phyloP scores from a whole-genome alignment of 1,284 basidiomycete species.

The Fomitopsis pinicola region DNA sequence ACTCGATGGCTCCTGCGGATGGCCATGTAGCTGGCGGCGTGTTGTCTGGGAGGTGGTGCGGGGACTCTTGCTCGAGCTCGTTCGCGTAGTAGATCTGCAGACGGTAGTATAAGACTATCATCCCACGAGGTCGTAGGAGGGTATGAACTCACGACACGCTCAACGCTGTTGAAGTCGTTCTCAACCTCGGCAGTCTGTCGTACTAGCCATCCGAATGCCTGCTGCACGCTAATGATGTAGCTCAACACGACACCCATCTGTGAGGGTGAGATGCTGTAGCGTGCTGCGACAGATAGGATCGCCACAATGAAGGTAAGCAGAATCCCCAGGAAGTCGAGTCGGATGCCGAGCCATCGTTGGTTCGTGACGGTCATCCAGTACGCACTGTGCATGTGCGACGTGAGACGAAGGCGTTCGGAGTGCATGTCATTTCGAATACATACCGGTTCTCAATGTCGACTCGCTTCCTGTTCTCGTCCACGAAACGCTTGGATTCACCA shows the following conservation, averaged over 20 bases:
- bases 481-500: constrained; percentile 62
- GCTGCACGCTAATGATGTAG: constrained; percentile 74
- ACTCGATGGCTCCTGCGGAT: constrained; percentile 50
- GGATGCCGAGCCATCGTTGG: constrained; percentile 87
- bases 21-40: constrained; percentile 71
- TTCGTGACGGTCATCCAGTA: constrained; percentile 85
- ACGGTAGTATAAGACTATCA: background rate
- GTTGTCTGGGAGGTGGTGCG: constrained; percentile 57
- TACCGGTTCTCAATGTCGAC: constrained; percentile 84
- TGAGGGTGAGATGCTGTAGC: constrained; percentile 73
- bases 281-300: constrained; percentile 72
- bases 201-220: constrained; percentile 80
- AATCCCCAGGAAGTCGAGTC: constrained; percentile 79
- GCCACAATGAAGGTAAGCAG: constrained; percentile 77
- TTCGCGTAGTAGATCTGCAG: constrained; percentile 64
- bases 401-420: background rate
- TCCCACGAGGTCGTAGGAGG: background rate
- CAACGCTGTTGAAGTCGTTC: constrained; percentile 91
- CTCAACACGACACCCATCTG: constrained; percentile 74
- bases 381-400: constrained; percentile 41
- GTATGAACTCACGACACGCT: constrained; percentile 49
- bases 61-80: constrained; percentile 75
- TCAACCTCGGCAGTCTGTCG: constrained; percentile 84
- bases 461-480: constrained; percentile 68
- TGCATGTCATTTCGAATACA: constrained; percentile 8